Percentiles rank a stretch among this genome's conserved stretches.
phyloP scores from a whole-genome alignment of 1,284 basidiomycete genomes.

The Ustilago esculenta region DNA sequence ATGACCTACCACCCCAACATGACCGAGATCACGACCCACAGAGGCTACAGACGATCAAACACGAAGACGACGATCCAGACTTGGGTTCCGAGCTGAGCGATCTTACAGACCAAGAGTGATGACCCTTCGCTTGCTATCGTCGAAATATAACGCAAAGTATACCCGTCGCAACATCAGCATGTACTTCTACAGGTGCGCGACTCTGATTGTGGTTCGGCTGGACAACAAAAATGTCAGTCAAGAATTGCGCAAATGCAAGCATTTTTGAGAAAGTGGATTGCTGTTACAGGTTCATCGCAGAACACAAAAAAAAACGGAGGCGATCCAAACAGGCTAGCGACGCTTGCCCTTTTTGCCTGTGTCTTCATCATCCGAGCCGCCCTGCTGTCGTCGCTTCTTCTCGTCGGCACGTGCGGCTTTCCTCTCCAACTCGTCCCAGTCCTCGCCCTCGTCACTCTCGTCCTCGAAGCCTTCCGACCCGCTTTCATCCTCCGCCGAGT shows the following conservation, averaged over 20 bases:
- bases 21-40: not conserved
- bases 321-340: constrained; percentile 23
- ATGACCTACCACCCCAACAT: constrained; percentile 7
- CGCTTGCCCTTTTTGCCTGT: constrained; percentile 39
- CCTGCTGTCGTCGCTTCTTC: constrained; percentile 55
- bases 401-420: constrained; percentile 70
- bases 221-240: no score
- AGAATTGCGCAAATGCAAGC: not conserved
- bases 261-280: not conserved
- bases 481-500: constrained; percentile 59
- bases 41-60: constrained; percentile 5
- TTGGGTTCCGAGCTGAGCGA: constrained; percentile 33
- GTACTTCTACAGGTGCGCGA: no score
- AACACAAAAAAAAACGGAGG: no score
- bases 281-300: not conserved
- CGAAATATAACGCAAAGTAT: no score
- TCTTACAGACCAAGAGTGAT: constrained; percentile 13
- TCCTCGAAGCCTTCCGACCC: constrained; percentile 79
- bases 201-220: no score
- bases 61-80: constrained; percentile 10
- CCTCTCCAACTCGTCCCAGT: constrained; percentile 93
- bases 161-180: constrained; percentile 4
- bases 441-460: constrained; percentile 73
- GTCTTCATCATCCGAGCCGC: constrained; percentile 53
- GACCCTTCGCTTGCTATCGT: no score